Evolutionary conservation across 1,284 basidiomycete genomes (phyloP).

Genomic region (Ceratobasidium sp.): DNA sequence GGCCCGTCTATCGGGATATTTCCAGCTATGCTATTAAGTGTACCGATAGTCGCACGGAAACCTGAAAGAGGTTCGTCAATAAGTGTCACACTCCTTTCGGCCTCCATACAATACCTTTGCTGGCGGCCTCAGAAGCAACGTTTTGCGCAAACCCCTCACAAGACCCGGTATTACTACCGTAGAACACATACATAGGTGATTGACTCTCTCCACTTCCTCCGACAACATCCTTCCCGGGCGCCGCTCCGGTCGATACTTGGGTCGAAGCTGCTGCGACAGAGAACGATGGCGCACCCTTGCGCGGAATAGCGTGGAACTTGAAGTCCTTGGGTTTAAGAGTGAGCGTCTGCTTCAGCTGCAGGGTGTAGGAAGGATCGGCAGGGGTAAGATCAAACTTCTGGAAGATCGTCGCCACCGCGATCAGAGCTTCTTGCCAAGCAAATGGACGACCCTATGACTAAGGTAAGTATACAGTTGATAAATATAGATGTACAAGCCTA

Average conservation of each 20-base stretch:
- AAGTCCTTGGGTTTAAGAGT: slow-evolving; percentile 56
- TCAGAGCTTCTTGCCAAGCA: slow-evolving; percentile 54
- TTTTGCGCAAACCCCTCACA: slow-evolving; percentile 48
- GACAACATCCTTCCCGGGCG: slow-evolving; percentile 28
- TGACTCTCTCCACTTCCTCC: neutral
- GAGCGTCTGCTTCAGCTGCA: slow-evolving; percentile 54
- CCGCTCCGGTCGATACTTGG: neutral
- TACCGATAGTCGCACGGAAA: slow-evolving; percentile 61
- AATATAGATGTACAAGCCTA: slow-evolving; percentile 7
- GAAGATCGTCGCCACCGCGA: slow-evolving; percentile 54
- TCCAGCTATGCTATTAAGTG: slow-evolving; percentile 62
- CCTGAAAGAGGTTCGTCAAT: slow-evolving; percentile 54
- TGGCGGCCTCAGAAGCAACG: slow-evolving; percentile 36
- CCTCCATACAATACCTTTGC: slow-evolving; percentile 25
- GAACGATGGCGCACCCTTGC: slow-evolving; percentile 49
- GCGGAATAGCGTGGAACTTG: slow-evolving; percentile 52
- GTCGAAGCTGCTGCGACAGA: slow-evolving; percentile 24
- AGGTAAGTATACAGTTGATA: neutral
- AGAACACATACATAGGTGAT: slow-evolving; percentile 43
- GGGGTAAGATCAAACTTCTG: slow-evolving; percentile 54
- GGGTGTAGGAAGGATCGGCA: slow-evolving; percentile 52
- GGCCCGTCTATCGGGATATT: slow-evolving; percentile 65
- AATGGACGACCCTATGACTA: slow-evolving; percentile 52
- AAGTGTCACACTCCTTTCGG: neutral
- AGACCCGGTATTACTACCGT: slow-evolving; percentile 48